Evolutionary conservation across 2,329 filamentous ascomycete genomes (phyloP).

Genomic region (Fusarium burgessii): DNA sequence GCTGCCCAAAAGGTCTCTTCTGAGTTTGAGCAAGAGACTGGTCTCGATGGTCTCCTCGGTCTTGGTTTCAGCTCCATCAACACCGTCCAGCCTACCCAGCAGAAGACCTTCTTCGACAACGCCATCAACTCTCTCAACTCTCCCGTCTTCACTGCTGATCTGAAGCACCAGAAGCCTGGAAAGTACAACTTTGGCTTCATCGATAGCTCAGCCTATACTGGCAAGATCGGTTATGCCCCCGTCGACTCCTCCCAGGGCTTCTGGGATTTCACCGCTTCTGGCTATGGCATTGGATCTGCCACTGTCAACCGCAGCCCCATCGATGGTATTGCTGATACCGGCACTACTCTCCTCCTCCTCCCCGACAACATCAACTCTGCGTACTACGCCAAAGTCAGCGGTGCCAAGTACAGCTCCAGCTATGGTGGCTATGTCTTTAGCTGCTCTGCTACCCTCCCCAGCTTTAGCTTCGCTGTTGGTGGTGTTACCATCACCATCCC

Average conservation of each 20-base stretch:
- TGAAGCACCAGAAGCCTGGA: constrained; percentile 67
- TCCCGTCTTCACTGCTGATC: constrained; percentile 74
- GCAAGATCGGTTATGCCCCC: constrained; percentile 70
- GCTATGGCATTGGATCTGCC: constrained; percentile 35
- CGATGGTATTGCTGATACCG: constrained; percentile 66
- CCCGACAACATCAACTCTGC: constrained; percentile 62
- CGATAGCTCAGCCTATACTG: constrained; percentile 71
- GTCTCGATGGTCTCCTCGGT: constrained; percentile 58
- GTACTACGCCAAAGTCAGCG: constrained; percentile 62
- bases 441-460: constrained; percentile 60
- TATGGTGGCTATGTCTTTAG: constrained; percentile 61
- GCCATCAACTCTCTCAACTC: constrained; percentile 34
- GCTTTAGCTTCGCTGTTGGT: constrained; percentile 67
- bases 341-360: constrained; percentile 73
- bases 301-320: constrained; percentile 50
- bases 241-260: constrained; percentile 71
- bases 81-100: constrained; percentile 54
- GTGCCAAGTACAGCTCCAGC: constrained; percentile 54
- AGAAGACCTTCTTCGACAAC: constrained; percentile 59
- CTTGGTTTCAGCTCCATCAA: constrained; percentile 59
- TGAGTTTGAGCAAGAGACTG: constrained; percentile 53
- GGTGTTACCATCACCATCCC: constrained; percentile 68
- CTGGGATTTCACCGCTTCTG: constrained; percentile 66
- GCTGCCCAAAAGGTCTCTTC: constrained; percentile 55
- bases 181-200: constrained; percentile 81